These are phyloP conservation scores for Gastrolobium villosum DNA, from an alignment of 306 rosid species.

Conservation along the genomic window DNA sequence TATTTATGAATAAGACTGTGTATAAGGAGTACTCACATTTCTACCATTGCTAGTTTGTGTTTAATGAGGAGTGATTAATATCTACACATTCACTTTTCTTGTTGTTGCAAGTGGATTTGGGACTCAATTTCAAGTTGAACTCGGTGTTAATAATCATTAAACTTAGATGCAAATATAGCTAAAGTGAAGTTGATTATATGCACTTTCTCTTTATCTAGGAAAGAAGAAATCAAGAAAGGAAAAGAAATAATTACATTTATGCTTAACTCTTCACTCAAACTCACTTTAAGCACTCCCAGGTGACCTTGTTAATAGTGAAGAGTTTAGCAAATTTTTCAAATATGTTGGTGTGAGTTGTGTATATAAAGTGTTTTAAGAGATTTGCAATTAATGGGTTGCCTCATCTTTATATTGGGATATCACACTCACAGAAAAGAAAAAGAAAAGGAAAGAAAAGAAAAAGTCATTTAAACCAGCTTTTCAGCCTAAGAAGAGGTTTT, in stretches of 20 bases:
- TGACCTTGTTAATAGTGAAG: not conserved
- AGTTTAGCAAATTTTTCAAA: not conserved
- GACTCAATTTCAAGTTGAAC: slow-evolving; percentile 49
- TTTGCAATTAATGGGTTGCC: not conserved
- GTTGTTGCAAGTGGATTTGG: slow-evolving; percentile 50
- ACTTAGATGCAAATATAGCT: not conserved
- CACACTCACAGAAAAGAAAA: not conserved
- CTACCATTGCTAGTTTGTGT: no score
- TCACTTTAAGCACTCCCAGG: not conserved
- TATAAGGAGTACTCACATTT: no score
- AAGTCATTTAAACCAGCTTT: not conserved
- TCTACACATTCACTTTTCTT: slow-evolving; percentile 42
- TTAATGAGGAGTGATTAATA: not conserved
- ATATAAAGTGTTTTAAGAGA: not conserved
- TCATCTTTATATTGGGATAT: not conserved
- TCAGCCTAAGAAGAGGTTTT: slow-evolving; percentile 24
- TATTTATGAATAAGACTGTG: no score
- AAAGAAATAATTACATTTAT: not conserved
- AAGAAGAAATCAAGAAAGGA: not conserved
- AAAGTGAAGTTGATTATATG: slow-evolving; percentile 23
- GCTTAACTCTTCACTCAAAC: not conserved
- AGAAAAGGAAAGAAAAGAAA: not conserved
- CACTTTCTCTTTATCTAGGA: not conserved
- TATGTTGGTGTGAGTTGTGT: not conserved
- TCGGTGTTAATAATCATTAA: slow-evolving; percentile 8